phyloP scores from a whole-genome alignment of 164 flowering plant species.

The Euptelea pleiosperma region DNA sequence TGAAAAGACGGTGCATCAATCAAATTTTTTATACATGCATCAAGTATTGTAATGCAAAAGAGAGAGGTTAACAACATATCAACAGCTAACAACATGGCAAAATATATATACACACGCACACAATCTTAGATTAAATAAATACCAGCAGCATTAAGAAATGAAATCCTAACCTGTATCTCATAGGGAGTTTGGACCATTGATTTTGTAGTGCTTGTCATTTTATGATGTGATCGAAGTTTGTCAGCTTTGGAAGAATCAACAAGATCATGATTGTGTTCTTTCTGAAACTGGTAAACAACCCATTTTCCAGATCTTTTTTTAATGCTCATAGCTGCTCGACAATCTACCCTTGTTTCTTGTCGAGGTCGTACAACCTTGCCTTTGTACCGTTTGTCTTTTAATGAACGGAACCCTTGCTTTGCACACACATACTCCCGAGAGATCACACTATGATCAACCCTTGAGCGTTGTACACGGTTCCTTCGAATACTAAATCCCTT shows the following conservation, averaged over 20 bases:
- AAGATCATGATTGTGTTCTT: constrained; percentile 22
- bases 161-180: constrained; percentile 15
- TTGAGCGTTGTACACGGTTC: constrained; percentile 19
- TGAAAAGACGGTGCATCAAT: background rate
- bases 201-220: constrained; percentile 15
- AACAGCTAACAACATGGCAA: too few species aligned
- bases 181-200: constrained; percentile 19
- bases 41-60: too few species aligned
- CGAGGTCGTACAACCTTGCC: constrained; percentile 20
- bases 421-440: constrained; percentile 18
- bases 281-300: constrained; percentile 14
- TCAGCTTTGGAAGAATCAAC: constrained; percentile 8
- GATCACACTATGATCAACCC: constrained; percentile 19
- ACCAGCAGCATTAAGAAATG: background rate
- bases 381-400: constrained; percentile 18
- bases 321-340: constrained; percentile 21
- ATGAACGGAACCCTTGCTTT: constrained; percentile 16
- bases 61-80: too few species aligned
- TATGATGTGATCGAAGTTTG: constrained; percentile 10
- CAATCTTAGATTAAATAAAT: background rate
- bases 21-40: too few species aligned
- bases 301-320: constrained; percentile 21
- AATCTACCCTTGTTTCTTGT: constrained; percentile 18
- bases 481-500: constrained; percentile 19
- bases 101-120: too few species aligned